A percentile compares a stretch with the other conserved stretches of the same genome.
phyloP scores from a whole-genome alignment of 345 rosid species.

The Lumnitzera racemosa region DNA sequence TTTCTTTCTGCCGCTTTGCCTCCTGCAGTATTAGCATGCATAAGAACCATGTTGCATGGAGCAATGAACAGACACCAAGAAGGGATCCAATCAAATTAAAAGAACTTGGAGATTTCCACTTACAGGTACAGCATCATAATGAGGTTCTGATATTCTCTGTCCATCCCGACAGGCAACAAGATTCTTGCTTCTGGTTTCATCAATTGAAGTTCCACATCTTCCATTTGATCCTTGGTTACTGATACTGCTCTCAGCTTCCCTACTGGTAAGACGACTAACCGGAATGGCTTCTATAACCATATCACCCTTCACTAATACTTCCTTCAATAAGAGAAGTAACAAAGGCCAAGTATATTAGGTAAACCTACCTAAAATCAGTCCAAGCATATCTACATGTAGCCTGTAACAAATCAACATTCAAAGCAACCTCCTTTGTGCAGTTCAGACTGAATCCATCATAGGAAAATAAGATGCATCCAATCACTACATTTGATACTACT shows the following conservation, averaged over 20 bases:
- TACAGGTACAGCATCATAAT: constrained; percentile 23
- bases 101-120: constrained; percentile 10
- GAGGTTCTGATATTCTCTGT: too few species aligned
- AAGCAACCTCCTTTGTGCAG: too few species aligned
- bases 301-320: constrained; percentile 15
- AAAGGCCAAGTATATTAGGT: not conserved
- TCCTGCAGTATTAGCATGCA: constrained; percentile 28
- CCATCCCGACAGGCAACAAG: too few species aligned
- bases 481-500: too few species aligned
- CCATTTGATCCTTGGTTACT: constrained; percentile 23
- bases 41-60: not conserved
- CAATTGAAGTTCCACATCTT: constrained; percentile 25
- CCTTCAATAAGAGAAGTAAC: constrained; percentile 1
- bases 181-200: constrained; percentile 23
- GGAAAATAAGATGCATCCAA: too few species aligned
- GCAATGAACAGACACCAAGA: not conserved
- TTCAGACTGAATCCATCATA: too few species aligned
- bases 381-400: too few species aligned
- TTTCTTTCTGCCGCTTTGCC: constrained; percentile 42
- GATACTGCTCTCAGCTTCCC: constrained; percentile 31
- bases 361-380: not conserved
- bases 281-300: constrained; percentile 57
- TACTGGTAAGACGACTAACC: constrained; percentile 22
- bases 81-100: not conserved
- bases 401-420: too few species aligned